phyloP scores from a whole-genome alignment of 768 basidiomycete species.

The Butyriboletus loyo region DNA sequence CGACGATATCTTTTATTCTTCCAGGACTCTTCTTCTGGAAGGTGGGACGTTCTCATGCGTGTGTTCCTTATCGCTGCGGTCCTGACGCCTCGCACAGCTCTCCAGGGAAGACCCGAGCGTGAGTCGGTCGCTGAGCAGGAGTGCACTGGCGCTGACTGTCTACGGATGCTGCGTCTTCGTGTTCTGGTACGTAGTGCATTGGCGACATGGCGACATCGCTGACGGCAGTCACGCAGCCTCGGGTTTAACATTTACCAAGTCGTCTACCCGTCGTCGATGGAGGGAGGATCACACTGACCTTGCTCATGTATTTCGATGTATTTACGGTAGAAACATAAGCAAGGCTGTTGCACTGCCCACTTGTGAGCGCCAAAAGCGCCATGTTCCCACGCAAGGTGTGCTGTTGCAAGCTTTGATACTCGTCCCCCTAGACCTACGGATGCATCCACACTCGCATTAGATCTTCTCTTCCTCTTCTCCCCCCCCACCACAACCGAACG shows the following conservation, averaged over 20 bases:
- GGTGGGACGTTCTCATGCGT: conserved; percentile 40
- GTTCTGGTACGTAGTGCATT: conserved; percentile 69
- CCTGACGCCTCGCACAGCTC: conserved; percentile 43
- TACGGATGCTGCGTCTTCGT: conserved; percentile 82
- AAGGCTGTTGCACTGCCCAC: conserved; percentile 8
- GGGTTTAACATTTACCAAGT: conserved; percentile 77
- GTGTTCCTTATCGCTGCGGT: background rate
- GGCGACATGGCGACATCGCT: background rate
- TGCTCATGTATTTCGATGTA: background rate
- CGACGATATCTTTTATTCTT: conserved; percentile 94
- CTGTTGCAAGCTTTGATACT: conserved; percentile 2
- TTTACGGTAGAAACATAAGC: conserved; percentile 3
- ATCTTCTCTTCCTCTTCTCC: conserved; percentile 1
- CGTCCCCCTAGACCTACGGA: conserved; percentile 33
- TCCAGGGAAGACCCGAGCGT: conserved; percentile 61
- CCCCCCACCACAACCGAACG: conserved; percentile 9
- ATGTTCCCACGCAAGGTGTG: conserved; percentile 26
- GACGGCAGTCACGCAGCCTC: conserved; percentile 44
- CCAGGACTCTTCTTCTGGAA: conserved; percentile 94
- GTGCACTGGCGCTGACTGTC: conserved; percentile 60
- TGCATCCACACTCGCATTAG: conserved; percentile 26
- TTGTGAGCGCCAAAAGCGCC: background rate
- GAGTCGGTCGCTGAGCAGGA: conserved; percentile 52
- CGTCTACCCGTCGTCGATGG: conserved; percentile 31
- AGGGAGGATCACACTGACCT: conserved; percentile 4